phyloP scores from a whole-genome alignment of 371 early-diverging fungal genomes.

The Haplosporangium sp. region DNA sequence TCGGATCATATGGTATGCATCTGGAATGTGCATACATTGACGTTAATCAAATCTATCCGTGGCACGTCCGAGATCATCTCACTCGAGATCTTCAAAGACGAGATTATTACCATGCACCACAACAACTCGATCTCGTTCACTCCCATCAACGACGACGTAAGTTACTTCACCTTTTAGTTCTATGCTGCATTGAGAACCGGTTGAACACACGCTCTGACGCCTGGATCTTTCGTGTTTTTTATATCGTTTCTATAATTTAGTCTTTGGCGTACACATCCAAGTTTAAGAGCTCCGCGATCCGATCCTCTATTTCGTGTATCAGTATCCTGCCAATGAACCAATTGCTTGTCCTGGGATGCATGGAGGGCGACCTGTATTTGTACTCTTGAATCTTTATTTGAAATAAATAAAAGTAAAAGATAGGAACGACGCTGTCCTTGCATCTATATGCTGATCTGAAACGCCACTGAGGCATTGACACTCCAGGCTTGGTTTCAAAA shows the following conservation, averaged over 20 bases:
- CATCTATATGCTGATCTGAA: not conserved
- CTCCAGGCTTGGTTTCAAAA: too few species aligned
- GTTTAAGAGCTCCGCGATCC: conserved; percentile 72
- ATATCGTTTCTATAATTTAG: conserved; percentile 40
- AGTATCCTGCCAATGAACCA: conserved; percentile 71
- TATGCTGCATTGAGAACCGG: too few species aligned
- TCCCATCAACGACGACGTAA: conserved; percentile 75
- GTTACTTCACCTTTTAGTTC: conserved; percentile 1
- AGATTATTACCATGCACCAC: conserved; percentile 70
- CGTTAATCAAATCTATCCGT: conserved; percentile 69
- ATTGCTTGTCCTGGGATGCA: conserved; percentile 68
- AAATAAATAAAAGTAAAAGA: not conserved
- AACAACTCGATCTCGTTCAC: conserved; percentile 75
- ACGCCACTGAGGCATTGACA: not conserved
- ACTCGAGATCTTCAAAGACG: conserved; percentile 69
- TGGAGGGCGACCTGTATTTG: conserved; percentile 73
- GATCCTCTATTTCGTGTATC: conserved; percentile 71
- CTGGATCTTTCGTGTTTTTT: not conserved
- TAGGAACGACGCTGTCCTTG: not conserved
- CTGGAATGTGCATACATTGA: conserved; percentile 68
- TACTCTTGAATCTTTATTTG: conserved; percentile 58
- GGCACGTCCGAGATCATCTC: conserved; percentile 64
- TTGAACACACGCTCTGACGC: not conserved
- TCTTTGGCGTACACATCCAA: conserved; percentile 73
- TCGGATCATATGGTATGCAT: conserved; percentile 74